Conservation (phyloP, 2,329 filamentous ascomycete species). For the Rutstroemia sp. region DNA sequence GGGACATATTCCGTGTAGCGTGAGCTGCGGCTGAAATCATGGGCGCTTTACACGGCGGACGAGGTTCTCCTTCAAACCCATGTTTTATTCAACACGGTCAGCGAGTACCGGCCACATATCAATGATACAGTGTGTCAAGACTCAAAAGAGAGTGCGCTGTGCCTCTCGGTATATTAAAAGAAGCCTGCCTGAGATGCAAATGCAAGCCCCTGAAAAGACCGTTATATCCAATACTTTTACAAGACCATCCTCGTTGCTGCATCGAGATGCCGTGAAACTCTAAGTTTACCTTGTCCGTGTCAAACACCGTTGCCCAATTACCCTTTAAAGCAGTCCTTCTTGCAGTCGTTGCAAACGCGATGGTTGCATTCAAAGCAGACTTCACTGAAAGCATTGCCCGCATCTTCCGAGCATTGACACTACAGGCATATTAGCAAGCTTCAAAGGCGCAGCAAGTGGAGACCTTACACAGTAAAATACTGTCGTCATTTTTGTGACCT, state of each 20-base stretch:
- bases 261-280: neutral
- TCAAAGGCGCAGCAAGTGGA: neutral
- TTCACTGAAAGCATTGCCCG: slow-evolving; percentile 16
- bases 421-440: slow-evolving; percentile 4
- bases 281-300: neutral
- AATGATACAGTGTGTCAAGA: neutral
- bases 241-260: neutral
- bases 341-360: slow-evolving; percentile 14
- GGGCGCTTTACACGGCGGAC: neutral
- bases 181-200: neutral
- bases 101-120: neutral
- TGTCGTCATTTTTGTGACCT: slow-evolving; percentile 6
- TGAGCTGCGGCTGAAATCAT: neutral
- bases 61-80: neutral
- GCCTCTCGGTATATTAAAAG: neutral
- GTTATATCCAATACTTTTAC: slow-evolving; percentile 1
- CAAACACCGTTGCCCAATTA: neutral
- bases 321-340: neutral
- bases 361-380: slow-evolving; percentile 13
- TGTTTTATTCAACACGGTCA: neutral
- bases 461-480: slow-evolving; percentile 19
- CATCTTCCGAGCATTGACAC: slow-evolving; percentile 18
- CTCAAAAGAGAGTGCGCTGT: neutral
- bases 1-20: neutral
- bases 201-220: neutral